phyloP scores from a whole-genome alignment of 2,329 filamentous ascomycete species.

The Xylaria sp. region DNA sequence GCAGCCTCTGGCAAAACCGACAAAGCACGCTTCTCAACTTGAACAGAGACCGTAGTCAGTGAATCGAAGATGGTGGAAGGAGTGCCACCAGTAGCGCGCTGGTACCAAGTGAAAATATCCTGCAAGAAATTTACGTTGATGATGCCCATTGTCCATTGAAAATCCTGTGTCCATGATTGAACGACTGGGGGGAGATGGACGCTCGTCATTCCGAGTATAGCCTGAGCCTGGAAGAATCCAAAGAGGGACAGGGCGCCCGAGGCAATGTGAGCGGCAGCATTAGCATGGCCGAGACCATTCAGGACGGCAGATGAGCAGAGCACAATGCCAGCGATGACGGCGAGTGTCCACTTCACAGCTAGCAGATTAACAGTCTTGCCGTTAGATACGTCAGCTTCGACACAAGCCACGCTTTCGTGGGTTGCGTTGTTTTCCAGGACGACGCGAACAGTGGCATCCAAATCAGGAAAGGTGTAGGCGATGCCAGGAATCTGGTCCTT shows the following conservation, averaged over 20 bases:
- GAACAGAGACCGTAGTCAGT: constrained; percentile 75
- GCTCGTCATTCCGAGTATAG: constrained; percentile 81
- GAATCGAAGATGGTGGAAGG: constrained; percentile 79
- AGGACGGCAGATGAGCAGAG: constrained; percentile 83
- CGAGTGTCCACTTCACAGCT: constrained; percentile 83
- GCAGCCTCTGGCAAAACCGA: constrained; percentile 49
- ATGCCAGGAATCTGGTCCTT: constrained; percentile 74
- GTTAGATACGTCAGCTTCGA: constrained; percentile 84
- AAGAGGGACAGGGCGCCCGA: constrained; percentile 86
- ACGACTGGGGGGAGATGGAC: constrained; percentile 83
- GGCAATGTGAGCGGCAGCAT: constrained; percentile 87
- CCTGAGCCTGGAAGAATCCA: constrained; percentile 87
- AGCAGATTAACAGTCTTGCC: constrained; percentile 85
- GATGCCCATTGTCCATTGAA: constrained; percentile 92
- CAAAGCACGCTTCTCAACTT: constrained; percentile 70
- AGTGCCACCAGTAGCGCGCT: constrained; percentile 83
- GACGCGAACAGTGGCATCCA: constrained; percentile 81
- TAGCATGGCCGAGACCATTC: constrained; percentile 84
- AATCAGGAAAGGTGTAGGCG: constrained; percentile 83
- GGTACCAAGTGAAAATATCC: constrained; percentile 86
- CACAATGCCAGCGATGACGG: constrained; percentile 79
- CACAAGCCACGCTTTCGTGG: constrained; percentile 75
- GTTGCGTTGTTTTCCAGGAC: constrained; percentile 73
- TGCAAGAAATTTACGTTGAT: constrained; percentile 84
- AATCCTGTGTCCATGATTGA: constrained; percentile 88